Base-by-base conservation (phyloP, 2,329 filamentous ascomycete genomes). In the Ophiostoma sp. region DNA sequence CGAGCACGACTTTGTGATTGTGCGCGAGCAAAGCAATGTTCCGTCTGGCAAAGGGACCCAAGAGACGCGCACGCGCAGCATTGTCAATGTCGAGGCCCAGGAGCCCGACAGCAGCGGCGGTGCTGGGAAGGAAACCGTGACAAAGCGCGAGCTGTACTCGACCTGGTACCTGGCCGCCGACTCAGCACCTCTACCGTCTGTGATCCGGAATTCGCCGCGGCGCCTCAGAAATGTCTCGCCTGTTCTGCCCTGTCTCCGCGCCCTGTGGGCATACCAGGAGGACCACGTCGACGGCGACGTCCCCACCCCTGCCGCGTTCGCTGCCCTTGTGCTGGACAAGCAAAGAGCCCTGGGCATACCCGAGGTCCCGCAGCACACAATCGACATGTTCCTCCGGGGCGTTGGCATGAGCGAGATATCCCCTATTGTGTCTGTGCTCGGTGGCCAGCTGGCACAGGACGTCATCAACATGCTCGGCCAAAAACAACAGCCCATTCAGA, bases 391-490 rank as follows among this genome's bases (percentile, higher is more conserved):
- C 79, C 77, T 98, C 55, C 90, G 95, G 78, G 96, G 96, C 73
- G 82, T 97, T 5, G 90, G 88, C 68, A 18, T 40, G 14, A 87
- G 87, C 74, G 94, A 98, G 79, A 81, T 98, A 52, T 89, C 91
- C 12, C 93, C 95, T 7, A 92, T 96, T 8, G 89, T 91, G 0
- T 93, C 95, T 1, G 92, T 97, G 69, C 82, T 99, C 11, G 95
- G 95, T 65, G 95, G 93, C 9, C 88, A 93, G 77, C 84, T 99
- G 16, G 92, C 94, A 0, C 95, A 99, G 79, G 95, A 99, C 76
- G 93, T 97, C 66, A 98, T 99, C 79, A 98, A 98, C 75, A 93
- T 97, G 44, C 85, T 98, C 5, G 92, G 93, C 65, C 88, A 91
- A 76, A 88, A 90, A 55, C 93, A 98, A 79, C 95, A 97, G 78